Conservation (phyloP, 1,139 yeast species). For the Diutina rugosa region DNA sequence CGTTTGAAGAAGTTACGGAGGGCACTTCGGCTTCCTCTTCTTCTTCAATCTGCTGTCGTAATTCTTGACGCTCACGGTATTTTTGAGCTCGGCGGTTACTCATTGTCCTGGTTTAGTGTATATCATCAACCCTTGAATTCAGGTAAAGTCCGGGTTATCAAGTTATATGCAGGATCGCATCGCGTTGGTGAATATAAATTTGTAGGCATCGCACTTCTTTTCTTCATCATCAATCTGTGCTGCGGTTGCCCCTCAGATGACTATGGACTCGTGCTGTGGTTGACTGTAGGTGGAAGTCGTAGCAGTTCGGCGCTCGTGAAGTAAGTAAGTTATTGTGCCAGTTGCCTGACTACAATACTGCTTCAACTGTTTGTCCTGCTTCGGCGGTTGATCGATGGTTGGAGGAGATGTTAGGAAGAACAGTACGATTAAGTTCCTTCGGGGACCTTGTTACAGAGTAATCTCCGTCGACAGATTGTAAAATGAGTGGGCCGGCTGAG, state of each 20-base stretch:
- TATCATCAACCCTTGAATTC: neutral
- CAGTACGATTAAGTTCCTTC: constrained; percentile 9
- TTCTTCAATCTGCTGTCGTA: neutral
- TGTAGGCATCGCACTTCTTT: constrained; percentile 5
- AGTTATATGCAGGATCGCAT: neutral
- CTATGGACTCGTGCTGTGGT: neutral
- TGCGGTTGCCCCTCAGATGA: constrained; percentile 26
- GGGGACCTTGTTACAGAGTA: constrained; percentile 48
- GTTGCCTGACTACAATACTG: neutral
- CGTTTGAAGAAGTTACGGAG: neutral
- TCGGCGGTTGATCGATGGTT: constrained; percentile 42
- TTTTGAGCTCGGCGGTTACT: neutral
- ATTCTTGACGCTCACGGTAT: neutral
- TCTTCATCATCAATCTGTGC: constrained; percentile 35
- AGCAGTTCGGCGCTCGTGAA: constrained; percentile 66
- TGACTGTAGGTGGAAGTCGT: constrained; percentile 8
- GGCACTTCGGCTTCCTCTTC: neutral
- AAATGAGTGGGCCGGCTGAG: constrained; percentile 54
- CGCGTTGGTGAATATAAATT: constrained; percentile 3
- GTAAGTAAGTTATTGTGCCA: constrained; percentile 19
- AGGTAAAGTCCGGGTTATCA: neutral
- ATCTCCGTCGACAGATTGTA: constrained; percentile 83
- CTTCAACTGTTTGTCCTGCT: constrained; percentile 29
- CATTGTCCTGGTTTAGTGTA: neutral
- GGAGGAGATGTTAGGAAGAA: constrained; percentile 8